Evolutionary conservation across 1,284 basidiomycete genomes (phyloP).

Genomic region (Agroathelia rolfsii): DNA sequence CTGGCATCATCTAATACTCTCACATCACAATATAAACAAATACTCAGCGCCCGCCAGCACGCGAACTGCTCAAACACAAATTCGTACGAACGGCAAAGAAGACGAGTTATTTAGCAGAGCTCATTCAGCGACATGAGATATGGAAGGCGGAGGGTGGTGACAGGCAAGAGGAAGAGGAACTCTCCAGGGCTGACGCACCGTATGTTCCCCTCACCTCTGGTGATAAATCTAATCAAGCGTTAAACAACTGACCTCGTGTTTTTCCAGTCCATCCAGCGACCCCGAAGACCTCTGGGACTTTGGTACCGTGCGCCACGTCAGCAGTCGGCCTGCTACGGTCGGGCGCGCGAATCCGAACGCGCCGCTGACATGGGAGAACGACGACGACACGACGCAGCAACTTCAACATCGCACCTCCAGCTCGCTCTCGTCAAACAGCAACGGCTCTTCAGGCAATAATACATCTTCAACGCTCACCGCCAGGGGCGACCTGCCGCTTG

Average conservation of each 20-base stretch:
- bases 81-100: slow-evolving; percentile 94
- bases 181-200: slow-evolving; percentile 48
- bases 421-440: slow-evolving; percentile 7
- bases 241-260: slow-evolving; percentile 11
- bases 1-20: no score
- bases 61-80: slow-evolving; percentile 91
- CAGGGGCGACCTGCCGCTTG: slow-evolving; percentile 53
- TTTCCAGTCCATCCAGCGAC: slow-evolving; percentile 43
- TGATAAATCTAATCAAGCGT: neutral
- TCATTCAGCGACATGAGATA: slow-evolving; percentile 89
- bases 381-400: no score
- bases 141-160: slow-evolving; percentile 91
- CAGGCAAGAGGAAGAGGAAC: slow-evolving; percentile 62
- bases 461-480: slow-evolving; percentile 34
- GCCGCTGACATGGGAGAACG: slow-evolving; percentile 68
- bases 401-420: slow-evolving; percentile 21
- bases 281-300: slow-evolving; percentile 93
- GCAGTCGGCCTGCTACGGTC: slow-evolving; percentile 45
- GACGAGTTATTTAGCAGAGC: slow-evolving; percentile 86
- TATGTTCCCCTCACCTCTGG: slow-evolving; percentile 23
- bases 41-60: slow-evolving; percentile 88
- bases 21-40: neutral
- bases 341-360: slow-evolving; percentile 46
- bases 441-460: slow-evolving; percentile 18
- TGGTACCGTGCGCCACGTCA: slow-evolving; percentile 72